Percentiles rank a stretch among this genome's conserved stretches.
Evolutionary conservation across 768 basidiomycete species (phyloP).

Genomic region (Amanita pseudoporphyria): DNA sequence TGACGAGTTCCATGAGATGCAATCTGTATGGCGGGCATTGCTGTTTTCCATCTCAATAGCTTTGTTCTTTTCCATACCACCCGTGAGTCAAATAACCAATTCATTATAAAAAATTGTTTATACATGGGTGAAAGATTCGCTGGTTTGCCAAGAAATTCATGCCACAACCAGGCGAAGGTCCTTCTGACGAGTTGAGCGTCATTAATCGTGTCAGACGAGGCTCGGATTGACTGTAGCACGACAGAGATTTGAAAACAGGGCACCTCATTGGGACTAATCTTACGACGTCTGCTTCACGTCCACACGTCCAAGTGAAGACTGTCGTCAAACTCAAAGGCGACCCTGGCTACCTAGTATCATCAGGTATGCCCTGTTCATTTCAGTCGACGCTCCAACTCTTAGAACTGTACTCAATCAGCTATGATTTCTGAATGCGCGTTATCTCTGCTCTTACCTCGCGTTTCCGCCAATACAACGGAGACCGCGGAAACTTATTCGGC

Average conservation of each 20-base stretch:
- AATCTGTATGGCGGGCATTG: conserved; percentile 28
- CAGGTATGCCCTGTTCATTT: conserved; percentile 29
- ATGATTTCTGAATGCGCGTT: conserved; percentile 79
- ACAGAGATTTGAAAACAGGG: conserved; percentile 50
- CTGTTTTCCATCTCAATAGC: conserved; percentile 20
- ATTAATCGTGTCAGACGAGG: not conserved
- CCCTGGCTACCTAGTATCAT: conserved; percentile 59
- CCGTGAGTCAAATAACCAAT: conserved; percentile 24
- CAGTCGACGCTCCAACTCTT: conserved; percentile 2
- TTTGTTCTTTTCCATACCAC: conserved; percentile 19
- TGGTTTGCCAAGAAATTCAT: conserved; percentile 43
- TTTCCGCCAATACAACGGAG: conserved; percentile 14
- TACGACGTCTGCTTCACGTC: conserved; percentile 45
- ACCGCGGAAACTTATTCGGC: conserved; percentile 14
- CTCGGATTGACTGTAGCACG: not conserved
- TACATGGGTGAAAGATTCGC: conserved; percentile 33
- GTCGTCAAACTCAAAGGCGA: conserved; percentile 62
- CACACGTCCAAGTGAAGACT: conserved; percentile 44
- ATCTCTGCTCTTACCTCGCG: conserved; percentile 44
- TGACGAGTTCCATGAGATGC: conserved; percentile 51
- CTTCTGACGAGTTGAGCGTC: conserved; percentile 43
- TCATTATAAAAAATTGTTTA: not conserved
- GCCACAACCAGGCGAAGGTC: conserved; percentile 50
- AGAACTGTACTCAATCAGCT: conserved; percentile 30
- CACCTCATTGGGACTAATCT: conserved; percentile 59